Evolutionary conservation across 176 grass and related monocot genomes (phyloP).

Genomic region (Carex kokanica): DNA sequence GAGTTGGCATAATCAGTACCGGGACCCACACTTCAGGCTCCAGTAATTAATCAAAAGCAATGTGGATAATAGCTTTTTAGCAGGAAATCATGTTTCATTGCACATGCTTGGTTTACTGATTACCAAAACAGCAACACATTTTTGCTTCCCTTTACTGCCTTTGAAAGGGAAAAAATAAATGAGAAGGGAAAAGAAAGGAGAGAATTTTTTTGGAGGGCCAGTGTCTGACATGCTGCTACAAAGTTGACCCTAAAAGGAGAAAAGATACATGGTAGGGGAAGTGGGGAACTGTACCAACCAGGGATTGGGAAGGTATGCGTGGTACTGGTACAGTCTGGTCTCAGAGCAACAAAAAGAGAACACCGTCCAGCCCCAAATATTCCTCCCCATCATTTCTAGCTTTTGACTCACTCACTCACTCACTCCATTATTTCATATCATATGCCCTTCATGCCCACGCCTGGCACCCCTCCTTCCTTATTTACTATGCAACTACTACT

Average conservation of each 20-base stretch:
- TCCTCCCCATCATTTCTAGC: conserved; percentile 5
- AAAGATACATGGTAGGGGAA: neutral
- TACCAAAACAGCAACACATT: neutral
- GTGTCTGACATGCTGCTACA: neutral
- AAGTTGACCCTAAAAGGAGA: conserved; percentile 6
- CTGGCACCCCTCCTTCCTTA: neutral
- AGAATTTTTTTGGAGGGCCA: neutral
- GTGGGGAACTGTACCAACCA: neutral
- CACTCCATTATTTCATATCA: neutral
- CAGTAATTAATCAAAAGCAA: neutral
- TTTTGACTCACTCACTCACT: neutral
- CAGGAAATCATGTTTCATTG: conserved; percentile 7
- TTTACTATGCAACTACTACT: neutral
- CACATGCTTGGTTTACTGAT: neutral
- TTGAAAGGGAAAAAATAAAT: neutral
- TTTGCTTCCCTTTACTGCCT: neutral
- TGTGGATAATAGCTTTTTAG: neutral
- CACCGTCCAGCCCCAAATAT: conserved; percentile 15
- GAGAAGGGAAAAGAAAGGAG: neutral
- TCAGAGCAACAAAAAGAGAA: conserved; percentile 21
- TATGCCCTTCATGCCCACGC: neutral
- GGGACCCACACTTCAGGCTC: neutral
- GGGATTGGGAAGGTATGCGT: neutral
- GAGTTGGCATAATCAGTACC: neutral
- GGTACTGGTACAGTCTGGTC: neutral